These are phyloP conservation scores for Microbotryum scabiosae DNA, from an alignment of 1,284 basidiomycete species.

Conservation along the genomic window DNA sequence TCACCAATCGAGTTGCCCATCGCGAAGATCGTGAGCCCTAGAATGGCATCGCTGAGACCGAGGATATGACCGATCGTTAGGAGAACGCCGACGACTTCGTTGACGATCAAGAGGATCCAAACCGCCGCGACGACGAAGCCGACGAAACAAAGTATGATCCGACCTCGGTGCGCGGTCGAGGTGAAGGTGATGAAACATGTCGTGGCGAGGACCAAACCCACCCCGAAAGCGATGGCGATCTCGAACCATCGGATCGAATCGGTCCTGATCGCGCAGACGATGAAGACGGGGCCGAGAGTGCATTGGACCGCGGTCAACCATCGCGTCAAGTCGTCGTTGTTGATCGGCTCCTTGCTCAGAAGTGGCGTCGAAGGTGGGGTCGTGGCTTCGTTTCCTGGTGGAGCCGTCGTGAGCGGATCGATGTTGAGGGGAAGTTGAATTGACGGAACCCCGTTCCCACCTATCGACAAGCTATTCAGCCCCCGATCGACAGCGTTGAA, in stretches of 20 bases:
- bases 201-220: constrained; percentile 51
- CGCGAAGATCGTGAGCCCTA: constrained; percentile 92
- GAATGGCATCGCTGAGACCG: constrained; percentile 92
- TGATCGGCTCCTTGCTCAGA: no score
- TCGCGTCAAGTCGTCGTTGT: constrained; percentile 54
- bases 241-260: constrained; percentile 51
- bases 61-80: constrained; percentile 87
- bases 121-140: constrained; percentile 82
- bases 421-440: no score
- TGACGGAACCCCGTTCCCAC: no score
- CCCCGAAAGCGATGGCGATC: constrained; percentile 50
- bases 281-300: constrained; percentile 60
- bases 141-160: constrained; percentile 68
- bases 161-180: constrained; percentile 53
- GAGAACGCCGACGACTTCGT: constrained; percentile 81
- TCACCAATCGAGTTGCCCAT: constrained; percentile 94
- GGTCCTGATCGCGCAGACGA: constrained; percentile 24
- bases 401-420: no score
- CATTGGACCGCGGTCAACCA: constrained; percentile 74
- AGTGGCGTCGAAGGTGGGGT: no score
- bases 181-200: constrained; percentile 57
- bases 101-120: constrained; percentile 93
- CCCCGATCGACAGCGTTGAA: no score
- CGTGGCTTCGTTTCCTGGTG: no score
- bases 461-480: no score